Evolutionary conservation across 2,329 filamentous ascomycete genomes (phyloP).

Genomic region (Endocalyx cinctus): DNA sequence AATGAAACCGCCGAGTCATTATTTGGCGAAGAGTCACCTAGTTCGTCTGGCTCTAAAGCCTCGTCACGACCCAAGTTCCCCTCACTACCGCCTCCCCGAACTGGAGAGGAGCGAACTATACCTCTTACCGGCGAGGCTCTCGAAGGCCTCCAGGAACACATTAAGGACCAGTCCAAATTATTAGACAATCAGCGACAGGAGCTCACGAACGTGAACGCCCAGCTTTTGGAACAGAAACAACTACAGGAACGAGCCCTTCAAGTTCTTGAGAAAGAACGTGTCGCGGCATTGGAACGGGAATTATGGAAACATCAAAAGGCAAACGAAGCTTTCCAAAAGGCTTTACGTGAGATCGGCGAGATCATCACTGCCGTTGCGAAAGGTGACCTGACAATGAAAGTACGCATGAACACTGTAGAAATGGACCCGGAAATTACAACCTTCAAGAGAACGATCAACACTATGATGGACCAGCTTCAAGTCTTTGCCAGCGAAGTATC

Average conservation of each 20-base stretch:
- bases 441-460: conserved; percentile 97
- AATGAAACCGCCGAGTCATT: conserved; percentile 67
- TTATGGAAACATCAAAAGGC: conserved; percentile 96
- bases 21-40: conserved; percentile 51
- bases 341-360: conserved; percentile 90
- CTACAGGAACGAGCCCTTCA: conserved; percentile 79
- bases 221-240: conserved; percentile 80
- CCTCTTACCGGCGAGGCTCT: conserved; percentile 77
- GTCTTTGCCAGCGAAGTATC: conserved; percentile 97
- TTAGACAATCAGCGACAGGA: conserved; percentile 84
- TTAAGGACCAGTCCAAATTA: conserved; percentile 89
- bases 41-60: conserved; percentile 37
- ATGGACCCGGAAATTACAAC: conserved; percentile 98
- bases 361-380: conserved; percentile 95
- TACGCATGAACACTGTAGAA: conserved; percentile 90
- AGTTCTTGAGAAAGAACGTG: conserved; percentile 79
- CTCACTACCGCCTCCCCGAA: conserved; percentile 34
- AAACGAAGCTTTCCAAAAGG: conserved; percentile 98
- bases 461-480: conserved; percentile 97
- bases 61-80: conserved; percentile 41
- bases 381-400: conserved; percentile 94
- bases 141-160: conserved; percentile 79
- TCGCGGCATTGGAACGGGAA: conserved; percentile 85
- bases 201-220: conserved; percentile 78
- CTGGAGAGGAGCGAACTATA: conserved; percentile 34